phyloP scores from a whole-genome alignment of 257 asterid genomes.

The Lithospermum erythrorhizon region DNA sequence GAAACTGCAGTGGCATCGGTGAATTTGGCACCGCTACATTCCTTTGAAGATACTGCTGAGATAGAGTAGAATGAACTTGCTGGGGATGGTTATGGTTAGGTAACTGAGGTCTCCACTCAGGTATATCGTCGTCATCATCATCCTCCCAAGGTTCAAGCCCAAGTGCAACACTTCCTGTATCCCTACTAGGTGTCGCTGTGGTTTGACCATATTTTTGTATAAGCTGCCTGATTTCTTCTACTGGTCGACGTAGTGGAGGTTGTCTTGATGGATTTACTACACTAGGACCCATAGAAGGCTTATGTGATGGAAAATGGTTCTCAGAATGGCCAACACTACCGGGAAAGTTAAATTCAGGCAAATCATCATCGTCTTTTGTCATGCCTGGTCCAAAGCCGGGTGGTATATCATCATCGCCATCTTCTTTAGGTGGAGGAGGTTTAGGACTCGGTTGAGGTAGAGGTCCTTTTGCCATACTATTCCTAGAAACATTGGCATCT shows the following conservation, averaged over 20 bases:
- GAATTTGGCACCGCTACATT: not conserved
- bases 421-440: constrained; percentile 11
- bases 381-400: constrained; percentile 88
- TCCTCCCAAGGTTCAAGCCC: constrained; percentile 75
- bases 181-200: constrained; percentile 16
- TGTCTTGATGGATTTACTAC: constrained; percentile 5
- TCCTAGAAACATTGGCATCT: constrained; percentile 40
- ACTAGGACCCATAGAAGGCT: constrained; percentile 17
- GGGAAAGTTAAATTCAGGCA: constrained; percentile 77
- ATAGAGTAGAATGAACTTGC: not conserved
- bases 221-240: constrained; percentile 70
- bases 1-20: constrained; percentile 2
- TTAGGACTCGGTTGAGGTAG: constrained; percentile 5
- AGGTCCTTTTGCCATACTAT: constrained; percentile 25
- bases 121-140: constrained; percentile 73
- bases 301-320: not conserved
- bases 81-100: constrained; percentile 18
- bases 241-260: constrained; percentile 24
- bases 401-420: constrained; percentile 69
- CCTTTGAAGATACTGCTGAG: constrained; percentile 9
- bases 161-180: constrained; percentile 18
- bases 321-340: constrained; percentile 27
- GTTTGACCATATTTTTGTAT: constrained; percentile 75
- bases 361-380: constrained; percentile 63
- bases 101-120: constrained; percentile 74